These are phyloP conservation scores for Cylindrotheca closterium DNA, from an alignment of 108 stramenopile species.

Conservation along the genomic window DNA sequence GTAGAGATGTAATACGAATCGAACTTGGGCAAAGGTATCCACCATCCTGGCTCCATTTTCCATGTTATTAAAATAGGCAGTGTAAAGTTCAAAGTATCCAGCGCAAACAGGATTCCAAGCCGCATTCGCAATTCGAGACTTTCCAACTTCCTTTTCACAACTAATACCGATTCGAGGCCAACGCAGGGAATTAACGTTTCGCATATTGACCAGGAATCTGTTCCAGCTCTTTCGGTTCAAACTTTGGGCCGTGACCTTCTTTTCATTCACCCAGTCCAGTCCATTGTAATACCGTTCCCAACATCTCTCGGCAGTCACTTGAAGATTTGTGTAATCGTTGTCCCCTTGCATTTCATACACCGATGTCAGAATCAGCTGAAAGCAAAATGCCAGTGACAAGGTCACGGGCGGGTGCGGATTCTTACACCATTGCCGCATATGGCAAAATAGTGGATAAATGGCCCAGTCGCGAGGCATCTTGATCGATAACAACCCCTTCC, in stretches of 20 bases:
- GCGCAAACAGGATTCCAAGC: conserved; percentile 57
- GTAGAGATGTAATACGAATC: conserved; percentile 46
- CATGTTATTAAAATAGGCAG: conserved; percentile 40
- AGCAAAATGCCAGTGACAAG: neutral
- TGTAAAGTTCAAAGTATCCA: conserved; percentile 30
- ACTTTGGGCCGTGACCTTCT: neutral
- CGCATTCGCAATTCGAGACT: neutral
- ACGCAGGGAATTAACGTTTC: neutral
- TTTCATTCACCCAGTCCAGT: neutral
- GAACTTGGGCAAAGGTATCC: conserved; percentile 44
- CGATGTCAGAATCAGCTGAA: neutral
- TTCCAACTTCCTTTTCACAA: neutral
- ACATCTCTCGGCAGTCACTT: neutral
- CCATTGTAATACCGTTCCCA: neutral
- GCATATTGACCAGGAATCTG: neutral
- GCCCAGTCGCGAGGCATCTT: neutral
- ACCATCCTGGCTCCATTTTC: conserved; percentile 38
- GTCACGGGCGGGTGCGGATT: neutral
- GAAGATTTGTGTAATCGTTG: neutral
- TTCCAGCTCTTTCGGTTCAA: neutral
- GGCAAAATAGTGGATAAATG: neutral
- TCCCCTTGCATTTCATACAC: neutral
- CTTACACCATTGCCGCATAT: neutral
- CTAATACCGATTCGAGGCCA: neutral
- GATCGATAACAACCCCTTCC: neutral